These are phyloP conservation scores for Citrullus amarus DNA, from an alignment of 306 rosid genomes.

Conservation along the genomic window DNA sequence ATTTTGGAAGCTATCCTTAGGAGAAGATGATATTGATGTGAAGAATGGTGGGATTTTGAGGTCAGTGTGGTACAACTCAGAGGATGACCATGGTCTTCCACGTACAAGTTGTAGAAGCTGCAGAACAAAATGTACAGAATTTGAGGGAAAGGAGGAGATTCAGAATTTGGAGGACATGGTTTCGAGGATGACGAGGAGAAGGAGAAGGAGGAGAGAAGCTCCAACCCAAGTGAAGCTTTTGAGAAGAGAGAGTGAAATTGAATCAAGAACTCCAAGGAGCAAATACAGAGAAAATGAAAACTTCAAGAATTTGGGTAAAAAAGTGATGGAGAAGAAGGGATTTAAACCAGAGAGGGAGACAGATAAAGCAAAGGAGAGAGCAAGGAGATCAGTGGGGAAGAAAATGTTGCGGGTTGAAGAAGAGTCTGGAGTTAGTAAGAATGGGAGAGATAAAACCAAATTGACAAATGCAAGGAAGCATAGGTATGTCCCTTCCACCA, in stretches of 20 bases:
- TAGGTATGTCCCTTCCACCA: constrained; percentile 16
- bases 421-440: constrained; percentile 28
- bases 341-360: constrained; percentile 23
- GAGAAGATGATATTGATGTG: constrained; percentile 28
- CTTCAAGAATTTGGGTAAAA: constrained; percentile 14
- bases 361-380: constrained; percentile 21
- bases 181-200: constrained; percentile 7
- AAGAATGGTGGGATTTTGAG: constrained; percentile 20
- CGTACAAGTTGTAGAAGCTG: constrained; percentile 15
- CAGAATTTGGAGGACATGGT: constrained; percentile 25
- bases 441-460: constrained; percentile 6
- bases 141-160: constrained; percentile 22
- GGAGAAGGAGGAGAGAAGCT: constrained; percentile 19
- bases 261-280: constrained; percentile 28
- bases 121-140: constrained; percentile 11
- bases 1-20: constrained; percentile 75
- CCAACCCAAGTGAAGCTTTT: constrained; percentile 14
- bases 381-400: constrained; percentile 21
- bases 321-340: constrained; percentile 18
- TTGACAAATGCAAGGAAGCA: constrained; percentile 16
- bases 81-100: constrained; percentile 23
- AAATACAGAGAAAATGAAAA: constrained; percentile 23
- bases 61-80: constrained; percentile 18
- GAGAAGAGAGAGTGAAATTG: constrained; percentile 18
- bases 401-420: constrained; percentile 23